These are phyloP conservation scores for Adansonia rubrostipa DNA, from an alignment of 441 rosid species.

Conservation along the genomic window DNA sequence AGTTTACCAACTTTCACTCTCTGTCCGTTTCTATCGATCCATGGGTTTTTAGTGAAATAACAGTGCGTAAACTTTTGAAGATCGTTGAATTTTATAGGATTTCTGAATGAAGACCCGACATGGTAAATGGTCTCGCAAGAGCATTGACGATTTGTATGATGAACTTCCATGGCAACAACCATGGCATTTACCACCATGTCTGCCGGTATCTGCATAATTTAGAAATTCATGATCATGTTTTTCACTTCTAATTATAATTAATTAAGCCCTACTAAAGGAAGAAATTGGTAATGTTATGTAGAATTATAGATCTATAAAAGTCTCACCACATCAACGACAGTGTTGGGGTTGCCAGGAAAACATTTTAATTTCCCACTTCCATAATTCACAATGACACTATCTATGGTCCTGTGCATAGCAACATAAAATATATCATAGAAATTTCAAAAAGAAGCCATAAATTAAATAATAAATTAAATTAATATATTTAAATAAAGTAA, in stretches of 20 bases:
- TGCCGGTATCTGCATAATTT: background rate
- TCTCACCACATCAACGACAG: background rate
- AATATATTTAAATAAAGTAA: too few species aligned
- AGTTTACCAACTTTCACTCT: conserved; percentile 25
- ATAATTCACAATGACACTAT: background rate
- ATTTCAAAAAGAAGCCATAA: background rate
- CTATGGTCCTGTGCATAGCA: background rate
- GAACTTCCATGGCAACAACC: conserved; percentile 1
- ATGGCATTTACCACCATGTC: conserved; percentile 26
- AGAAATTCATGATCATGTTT: background rate
- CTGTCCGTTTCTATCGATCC: conserved; percentile 38
- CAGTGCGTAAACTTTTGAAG: conserved; percentile 15
- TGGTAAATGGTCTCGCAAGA: background rate
- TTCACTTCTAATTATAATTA: background rate
- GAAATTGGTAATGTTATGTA: background rate
- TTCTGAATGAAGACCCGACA: conserved; percentile 23
- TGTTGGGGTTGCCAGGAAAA: background rate
- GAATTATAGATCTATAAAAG: too few species aligned
- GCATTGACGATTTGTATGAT: background rate
- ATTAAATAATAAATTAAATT: too few species aligned
- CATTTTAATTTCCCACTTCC: conserved; percentile 3
- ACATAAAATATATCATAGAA: background rate
- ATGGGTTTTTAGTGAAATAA: conserved; percentile 47
- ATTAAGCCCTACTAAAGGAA: background rate
- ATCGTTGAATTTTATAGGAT: conserved; percentile 30